phyloP scores from a whole-genome alignment of 2,329 filamentous ascomycete species.

The Fusarium sambucinum region DNA sequence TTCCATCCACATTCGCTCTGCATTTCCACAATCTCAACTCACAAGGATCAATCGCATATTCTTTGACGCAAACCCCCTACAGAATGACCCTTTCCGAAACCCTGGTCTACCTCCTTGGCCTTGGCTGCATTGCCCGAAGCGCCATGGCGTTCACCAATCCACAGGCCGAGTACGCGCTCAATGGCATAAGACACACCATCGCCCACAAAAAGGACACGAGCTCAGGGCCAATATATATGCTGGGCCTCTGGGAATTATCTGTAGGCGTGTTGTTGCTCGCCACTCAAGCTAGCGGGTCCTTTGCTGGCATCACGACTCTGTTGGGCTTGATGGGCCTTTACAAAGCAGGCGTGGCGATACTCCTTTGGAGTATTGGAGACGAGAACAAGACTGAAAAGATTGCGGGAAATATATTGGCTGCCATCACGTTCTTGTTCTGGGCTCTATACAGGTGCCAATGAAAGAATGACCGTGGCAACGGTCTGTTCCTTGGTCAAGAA shows the following conservation, averaged over 20 bases:
- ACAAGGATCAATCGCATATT: rapidly evolving
- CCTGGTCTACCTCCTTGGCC: background rate
- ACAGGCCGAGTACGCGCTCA: conserved; percentile 15
- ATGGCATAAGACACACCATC: background rate
- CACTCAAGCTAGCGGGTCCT: background rate
- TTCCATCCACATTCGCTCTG: background rate
- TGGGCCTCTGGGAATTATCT: conserved; percentile 15
- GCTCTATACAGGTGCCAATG: background rate
- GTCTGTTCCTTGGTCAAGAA: background rate
- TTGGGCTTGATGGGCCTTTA: conserved; percentile 10
- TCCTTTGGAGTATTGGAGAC: background rate
- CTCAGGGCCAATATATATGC: conserved; percentile 10
- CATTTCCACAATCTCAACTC: background rate
- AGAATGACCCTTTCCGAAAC: background rate
- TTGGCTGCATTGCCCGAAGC: conserved; percentile 12
- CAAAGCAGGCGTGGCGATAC: background rate
- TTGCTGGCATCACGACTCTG: background rate
- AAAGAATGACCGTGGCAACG: no score
- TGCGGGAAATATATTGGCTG: background rate
- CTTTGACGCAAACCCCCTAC: rapidly evolving
- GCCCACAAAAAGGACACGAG: background rate
- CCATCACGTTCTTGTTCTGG: background rate
- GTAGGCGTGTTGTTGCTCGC: background rate
- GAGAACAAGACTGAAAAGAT: background rate
- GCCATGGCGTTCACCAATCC: conserved; percentile 16